phyloP scores from a whole-genome alignment of 495 filamentous ascomycete species.

The Penicillium herquei region DNA sequence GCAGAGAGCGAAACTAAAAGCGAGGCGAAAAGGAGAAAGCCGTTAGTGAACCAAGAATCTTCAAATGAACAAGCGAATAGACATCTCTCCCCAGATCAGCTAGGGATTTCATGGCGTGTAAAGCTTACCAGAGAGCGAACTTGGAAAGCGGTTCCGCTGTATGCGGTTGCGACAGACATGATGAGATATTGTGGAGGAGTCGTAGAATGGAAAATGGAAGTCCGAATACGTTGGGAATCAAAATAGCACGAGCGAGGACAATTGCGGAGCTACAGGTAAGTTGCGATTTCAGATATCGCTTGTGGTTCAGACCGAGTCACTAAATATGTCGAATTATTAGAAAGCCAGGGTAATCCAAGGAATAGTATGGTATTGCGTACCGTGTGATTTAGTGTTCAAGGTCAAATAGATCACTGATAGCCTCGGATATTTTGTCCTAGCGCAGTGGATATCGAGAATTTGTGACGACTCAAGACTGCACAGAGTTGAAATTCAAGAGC shows the following conservation, averaged over 20 bases:
- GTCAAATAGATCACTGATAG: no score
- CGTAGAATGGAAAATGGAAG: conserved; percentile 38
- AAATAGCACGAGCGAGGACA: background rate
- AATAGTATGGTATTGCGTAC: no score
- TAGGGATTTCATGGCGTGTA: background rate
- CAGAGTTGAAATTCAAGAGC: no score
- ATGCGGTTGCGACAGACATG: conserved; percentile 53
- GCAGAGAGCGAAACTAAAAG: conserved; percentile 83
- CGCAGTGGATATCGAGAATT: no score
- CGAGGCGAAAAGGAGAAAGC: background rate
- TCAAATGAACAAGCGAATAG: background rate
- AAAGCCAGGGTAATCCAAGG: no score
- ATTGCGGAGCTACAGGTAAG: no score
- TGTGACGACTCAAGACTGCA: no score
- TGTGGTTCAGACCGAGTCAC: no score
- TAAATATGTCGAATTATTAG: no score
- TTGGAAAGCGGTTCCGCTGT: conserved; percentile 67
- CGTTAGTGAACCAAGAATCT: background rate
- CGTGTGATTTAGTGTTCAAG: no score
- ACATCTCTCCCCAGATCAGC: background rate
- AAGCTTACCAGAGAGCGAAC: conserved; percentile 65
- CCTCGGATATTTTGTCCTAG: no score
- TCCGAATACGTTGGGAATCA: background rate
- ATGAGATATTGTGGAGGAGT: conserved; percentile 20
- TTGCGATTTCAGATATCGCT: no score